Evolutionary conservation across 2,329 filamentous ascomycete species (phyloP).

Genomic region (Epichloe uncinata): DNA sequence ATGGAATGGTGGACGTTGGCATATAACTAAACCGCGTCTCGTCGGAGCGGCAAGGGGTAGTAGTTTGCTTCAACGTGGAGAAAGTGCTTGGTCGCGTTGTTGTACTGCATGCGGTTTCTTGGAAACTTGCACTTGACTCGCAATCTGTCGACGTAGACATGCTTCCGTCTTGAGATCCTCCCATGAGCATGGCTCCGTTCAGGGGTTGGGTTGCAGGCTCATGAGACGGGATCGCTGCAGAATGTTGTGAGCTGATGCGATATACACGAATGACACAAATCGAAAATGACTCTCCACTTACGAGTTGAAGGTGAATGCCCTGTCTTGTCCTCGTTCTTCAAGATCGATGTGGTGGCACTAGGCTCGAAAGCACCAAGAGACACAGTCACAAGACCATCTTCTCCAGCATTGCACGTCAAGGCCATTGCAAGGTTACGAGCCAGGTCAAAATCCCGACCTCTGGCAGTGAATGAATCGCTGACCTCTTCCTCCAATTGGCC

Average conservation of each 20-base stretch:
- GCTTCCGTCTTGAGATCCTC: background rate
- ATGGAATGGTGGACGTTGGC: background rate
- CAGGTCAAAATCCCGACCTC: constrained; percentile 7
- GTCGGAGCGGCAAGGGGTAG: background rate
- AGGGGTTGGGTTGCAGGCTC: background rate
- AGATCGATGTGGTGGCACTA: constrained; percentile 6
- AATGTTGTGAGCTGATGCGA: background rate
- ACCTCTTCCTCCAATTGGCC: constrained; percentile 3
- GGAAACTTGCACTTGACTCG: background rate
- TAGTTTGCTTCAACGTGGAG: background rate
- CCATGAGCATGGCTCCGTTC: background rate
- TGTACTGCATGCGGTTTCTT: background rate
- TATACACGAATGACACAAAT: background rate
- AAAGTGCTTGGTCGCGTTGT: background rate
- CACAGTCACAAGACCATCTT: constrained; percentile 20
- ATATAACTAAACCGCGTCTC: background rate
- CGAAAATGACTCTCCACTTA: background rate
- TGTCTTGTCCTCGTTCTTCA: background rate
- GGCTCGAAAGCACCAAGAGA: constrained; percentile 10
- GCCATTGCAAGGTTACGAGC: constrained; percentile 13
- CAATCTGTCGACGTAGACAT: background rate
- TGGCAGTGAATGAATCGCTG: background rate
- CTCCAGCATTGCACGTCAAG: constrained; percentile 17
- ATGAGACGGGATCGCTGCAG: background rate
- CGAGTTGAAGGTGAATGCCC: background rate